phyloP scores from a whole-genome alignment of 2,329 filamentous ascomycete species.

The Calonectria crousiana region DNA sequence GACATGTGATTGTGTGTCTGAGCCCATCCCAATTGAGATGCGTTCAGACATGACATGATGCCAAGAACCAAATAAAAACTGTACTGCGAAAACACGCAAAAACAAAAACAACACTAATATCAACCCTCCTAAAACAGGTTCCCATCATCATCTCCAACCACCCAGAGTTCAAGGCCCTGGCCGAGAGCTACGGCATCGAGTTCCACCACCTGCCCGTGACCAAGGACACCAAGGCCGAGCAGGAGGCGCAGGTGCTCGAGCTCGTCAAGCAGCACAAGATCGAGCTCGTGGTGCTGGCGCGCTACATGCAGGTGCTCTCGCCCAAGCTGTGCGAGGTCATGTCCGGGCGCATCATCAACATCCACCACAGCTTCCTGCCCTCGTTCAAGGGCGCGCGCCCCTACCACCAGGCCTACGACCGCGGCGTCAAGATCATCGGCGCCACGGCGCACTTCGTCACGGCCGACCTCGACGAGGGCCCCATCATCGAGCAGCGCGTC shows the following conservation, averaged over 20 bases:
- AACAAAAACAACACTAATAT: not conserved
- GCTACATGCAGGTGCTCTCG: constrained; percentile 90
- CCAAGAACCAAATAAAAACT: not conserved
- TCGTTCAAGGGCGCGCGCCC: constrained; percentile 91
- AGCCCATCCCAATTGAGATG: not conserved
- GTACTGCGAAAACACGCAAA: no score
- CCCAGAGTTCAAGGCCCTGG: constrained; percentile 76
- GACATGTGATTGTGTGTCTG: not conserved
- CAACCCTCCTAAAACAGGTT: constrained; percentile 51
- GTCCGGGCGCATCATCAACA: constrained; percentile 91
- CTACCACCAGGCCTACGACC: constrained; percentile 88
- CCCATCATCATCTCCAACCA: constrained; percentile 88
- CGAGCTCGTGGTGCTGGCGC: constrained; percentile 83
- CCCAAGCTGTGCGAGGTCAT: constrained; percentile 81
- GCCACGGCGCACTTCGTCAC: constrained; percentile 90
- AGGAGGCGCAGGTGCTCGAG: constrained; percentile 79
- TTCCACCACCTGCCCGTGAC: constrained; percentile 87
- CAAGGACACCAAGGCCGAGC: constrained; percentile 80
- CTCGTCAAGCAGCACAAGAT: constrained; percentile 77
- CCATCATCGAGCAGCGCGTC: constrained; percentile 89
- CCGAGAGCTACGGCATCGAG: constrained; percentile 79
- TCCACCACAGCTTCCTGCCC: constrained; percentile 89
- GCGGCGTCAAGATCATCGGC: constrained; percentile 90
- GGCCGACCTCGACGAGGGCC: constrained; percentile 85
- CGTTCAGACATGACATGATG: not conserved